A percentile compares a stretch with the other conserved stretches of the same genome.
These are phyloP conservation scores for Colletotrichum sp. DNA, from an alignment of 2,329 filamentous ascomycete species.

Conservation along the genomic window DNA sequence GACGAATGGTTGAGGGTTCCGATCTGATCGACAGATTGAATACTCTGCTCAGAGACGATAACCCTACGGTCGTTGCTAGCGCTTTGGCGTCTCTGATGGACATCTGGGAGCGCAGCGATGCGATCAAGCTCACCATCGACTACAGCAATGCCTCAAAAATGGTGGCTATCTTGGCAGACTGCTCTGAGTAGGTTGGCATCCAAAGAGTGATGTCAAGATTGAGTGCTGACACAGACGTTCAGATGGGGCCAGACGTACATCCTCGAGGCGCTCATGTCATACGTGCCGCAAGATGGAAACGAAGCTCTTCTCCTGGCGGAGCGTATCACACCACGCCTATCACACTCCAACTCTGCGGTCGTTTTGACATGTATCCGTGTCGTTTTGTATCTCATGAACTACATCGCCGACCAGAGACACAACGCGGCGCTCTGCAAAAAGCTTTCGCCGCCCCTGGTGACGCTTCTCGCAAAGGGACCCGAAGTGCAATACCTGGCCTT, in stretches of 20 bases:
- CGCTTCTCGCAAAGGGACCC: conserved; percentile 91
- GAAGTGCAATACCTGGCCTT: conserved; percentile 98
- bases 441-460: conserved; percentile 92
- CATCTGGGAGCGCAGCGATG: conserved; percentile 97
- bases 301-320: conserved; percentile 92
- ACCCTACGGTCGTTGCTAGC: conserved; percentile 95
- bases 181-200: conserved; percentile 78
- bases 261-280: conserved; percentile 95
- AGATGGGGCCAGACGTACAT: conserved; percentile 99
- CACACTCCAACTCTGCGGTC: conserved; percentile 95
- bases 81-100: conserved; percentile 91
- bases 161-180: conserved; percentile 93
- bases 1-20: conserved; percentile 84
- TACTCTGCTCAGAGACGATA: conserved; percentile 88
- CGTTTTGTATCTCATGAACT: conserved; percentile 98
- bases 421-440: conserved; percentile 88
- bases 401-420: conserved; percentile 90
- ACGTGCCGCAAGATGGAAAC: conserved; percentile 87
- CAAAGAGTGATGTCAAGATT: background rate
- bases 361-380: conserved; percentile 96
- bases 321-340: conserved; percentile 91
- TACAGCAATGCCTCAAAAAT: conserved; percentile 98
- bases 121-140: conserved; percentile 97
- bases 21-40: conserved; percentile 94
- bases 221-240: conserved; percentile 15